These are phyloP conservation scores for Jimgerdemannia lactiflua DNA, from an alignment of 192 early-diverging fungal species.

Conservation along the genomic window DNA sequence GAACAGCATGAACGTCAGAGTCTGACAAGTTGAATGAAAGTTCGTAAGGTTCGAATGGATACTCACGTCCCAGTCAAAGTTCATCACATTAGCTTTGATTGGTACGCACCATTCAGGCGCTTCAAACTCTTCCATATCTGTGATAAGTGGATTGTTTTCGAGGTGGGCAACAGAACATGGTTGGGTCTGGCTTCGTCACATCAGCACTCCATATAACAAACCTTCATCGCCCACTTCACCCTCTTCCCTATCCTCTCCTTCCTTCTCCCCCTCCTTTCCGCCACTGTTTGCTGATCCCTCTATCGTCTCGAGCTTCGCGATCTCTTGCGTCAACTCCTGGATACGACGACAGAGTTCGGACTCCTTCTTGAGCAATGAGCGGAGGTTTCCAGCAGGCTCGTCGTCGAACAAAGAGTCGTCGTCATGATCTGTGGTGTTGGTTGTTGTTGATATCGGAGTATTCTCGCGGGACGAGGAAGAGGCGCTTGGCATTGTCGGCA, in stretches of 20 bases:
- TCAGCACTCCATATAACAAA: neutral
- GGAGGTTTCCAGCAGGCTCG: slow-evolving; percentile 15
- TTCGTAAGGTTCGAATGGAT: no score
- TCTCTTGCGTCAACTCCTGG: slow-evolving; percentile 26
- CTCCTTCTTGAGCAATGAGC: slow-evolving; percentile 46
- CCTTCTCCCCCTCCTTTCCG: slow-evolving; percentile 3
- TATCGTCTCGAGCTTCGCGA: slow-evolving; percentile 11
- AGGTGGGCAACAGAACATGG: no score
- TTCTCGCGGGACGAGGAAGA: slow-evolving; percentile 15
- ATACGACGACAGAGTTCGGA: slow-evolving; percentile 53
- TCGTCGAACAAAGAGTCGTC: slow-evolving; percentile 11
- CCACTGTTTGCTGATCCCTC: no score
- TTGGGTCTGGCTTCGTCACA: no score
- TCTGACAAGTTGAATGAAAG: no score
- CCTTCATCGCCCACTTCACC: slow-evolving; percentile 19
- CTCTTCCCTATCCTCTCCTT: slow-evolving; percentile 9
- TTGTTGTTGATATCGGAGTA: slow-evolving; percentile 7
- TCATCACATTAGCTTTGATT: slow-evolving; percentile 94
- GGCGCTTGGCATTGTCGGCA: no score
- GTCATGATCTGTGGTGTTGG: neutral
- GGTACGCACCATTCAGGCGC: slow-evolving; percentile 94
- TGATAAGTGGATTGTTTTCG: no score
- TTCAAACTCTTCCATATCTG: slow-evolving; percentile 75
- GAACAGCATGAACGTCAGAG: no score
- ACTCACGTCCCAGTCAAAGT: slow-evolving; percentile 89